phyloP scores from a whole-genome alignment of 495 filamentous ascomycete genomes.

The Chaetomium fimeti region DNA sequence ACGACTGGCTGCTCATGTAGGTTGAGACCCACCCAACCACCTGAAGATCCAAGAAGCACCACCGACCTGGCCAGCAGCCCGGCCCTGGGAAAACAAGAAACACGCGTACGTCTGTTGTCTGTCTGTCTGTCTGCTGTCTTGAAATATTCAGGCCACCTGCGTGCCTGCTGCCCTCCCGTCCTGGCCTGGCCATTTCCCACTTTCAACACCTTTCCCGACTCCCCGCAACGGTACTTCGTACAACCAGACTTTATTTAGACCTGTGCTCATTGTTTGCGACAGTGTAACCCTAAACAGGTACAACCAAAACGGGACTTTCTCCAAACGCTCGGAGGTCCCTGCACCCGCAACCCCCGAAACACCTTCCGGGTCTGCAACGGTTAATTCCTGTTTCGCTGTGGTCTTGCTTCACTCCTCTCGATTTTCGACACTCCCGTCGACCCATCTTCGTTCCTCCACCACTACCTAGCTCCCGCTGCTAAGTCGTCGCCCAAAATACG shows the following conservation, averaged over 20 bases:
- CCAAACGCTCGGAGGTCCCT: conserved; percentile 22
- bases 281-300: conserved; percentile 4
- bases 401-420: not conserved
- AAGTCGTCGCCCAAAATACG: not conserved
- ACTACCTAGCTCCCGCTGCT: not conserved
- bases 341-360: conserved; percentile 26
- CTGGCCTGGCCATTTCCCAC: not conserved
- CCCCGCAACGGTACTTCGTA: no score
- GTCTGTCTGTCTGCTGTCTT: no score
- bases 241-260: not conserved
- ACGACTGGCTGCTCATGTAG: not conserved
- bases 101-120: not conserved
- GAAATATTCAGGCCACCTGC: not conserved
- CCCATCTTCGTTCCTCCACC: not conserved
- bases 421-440: not conserved
- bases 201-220: not conserved
- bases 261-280: not conserved
- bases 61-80: not conserved
- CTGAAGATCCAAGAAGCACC: not conserved
- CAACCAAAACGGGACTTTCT: not conserved
- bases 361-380: not conserved
- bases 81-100: conserved; percentile 6
- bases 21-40: conserved; percentile 1
- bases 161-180: not conserved
- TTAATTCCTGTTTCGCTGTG: not conserved